phyloP scores from a whole-genome alignment of 805 yeast species.

The Starmerella gropengiesseri region DNA sequence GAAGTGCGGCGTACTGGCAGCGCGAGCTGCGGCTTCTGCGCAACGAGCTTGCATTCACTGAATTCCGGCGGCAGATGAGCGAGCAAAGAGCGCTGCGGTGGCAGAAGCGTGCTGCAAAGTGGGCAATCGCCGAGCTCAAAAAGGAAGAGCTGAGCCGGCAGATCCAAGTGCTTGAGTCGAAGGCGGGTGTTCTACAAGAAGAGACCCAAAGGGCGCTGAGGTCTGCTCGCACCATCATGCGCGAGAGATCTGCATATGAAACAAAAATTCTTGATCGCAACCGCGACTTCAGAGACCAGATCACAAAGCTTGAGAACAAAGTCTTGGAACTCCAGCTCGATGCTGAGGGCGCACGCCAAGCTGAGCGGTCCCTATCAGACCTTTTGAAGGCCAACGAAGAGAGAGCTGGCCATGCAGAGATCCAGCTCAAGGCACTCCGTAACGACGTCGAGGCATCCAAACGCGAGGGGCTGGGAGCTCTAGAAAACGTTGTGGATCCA shows the following conservation, averaged over 20 bases:
- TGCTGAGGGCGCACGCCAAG: constrained; percentile 26
- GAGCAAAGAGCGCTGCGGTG: constrained; percentile 32
- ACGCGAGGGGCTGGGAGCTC: neutral
- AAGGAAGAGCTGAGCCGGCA: constrained; percentile 27
- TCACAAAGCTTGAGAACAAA: constrained; percentile 22
- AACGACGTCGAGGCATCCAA: constrained; percentile 1
- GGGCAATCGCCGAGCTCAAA: constrained; percentile 26
- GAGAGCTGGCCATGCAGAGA: constrained; percentile 23
- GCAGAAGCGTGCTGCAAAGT: constrained; percentile 27
- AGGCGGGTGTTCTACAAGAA: constrained; percentile 24
- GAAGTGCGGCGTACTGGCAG: constrained; percentile 24
- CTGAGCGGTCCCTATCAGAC: constrained; percentile 27
- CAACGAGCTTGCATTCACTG: constrained; percentile 53
- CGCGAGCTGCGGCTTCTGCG: constrained; percentile 46
- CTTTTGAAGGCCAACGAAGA: constrained; percentile 29
- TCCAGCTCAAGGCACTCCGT: constrained; percentile 5
- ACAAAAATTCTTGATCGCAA: constrained; percentile 28
- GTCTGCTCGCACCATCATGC: constrained; percentile 27
- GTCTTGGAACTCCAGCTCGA: constrained; percentile 22
- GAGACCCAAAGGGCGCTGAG: constrained; percentile 29
- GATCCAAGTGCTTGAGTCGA: constrained; percentile 26
- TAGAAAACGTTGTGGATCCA: neutral
- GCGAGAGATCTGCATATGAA: constrained; percentile 32
- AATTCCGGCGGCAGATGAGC: constrained; percentile 41
- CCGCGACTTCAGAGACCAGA: constrained; percentile 26